A percentile compares a stretch with the other conserved stretches of the same genome.
Conservation (phyloP, 164 flowering plant genomes). For the Malania oleifera region DNA sequence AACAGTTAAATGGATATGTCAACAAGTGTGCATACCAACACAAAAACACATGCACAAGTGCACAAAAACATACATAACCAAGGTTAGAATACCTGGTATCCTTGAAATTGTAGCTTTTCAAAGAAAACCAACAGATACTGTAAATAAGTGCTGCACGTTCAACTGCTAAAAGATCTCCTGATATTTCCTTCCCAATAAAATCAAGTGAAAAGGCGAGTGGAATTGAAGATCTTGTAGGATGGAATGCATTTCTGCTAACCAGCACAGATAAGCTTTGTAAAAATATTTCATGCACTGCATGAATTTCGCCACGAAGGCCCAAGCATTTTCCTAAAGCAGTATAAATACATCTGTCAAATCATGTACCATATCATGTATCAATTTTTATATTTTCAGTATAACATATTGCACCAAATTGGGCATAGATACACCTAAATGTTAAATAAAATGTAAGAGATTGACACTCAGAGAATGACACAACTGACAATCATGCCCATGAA, state of each 20-base stretch:
- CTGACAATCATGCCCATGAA: too few relatives aligned
- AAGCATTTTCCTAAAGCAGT: slow-evolving; percentile 52
- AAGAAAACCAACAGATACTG: slow-evolving; percentile 50
- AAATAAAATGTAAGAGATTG: too few relatives aligned
- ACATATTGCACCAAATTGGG: too few relatives aligned
- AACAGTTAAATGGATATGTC: too few relatives aligned
- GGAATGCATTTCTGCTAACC: slow-evolving; percentile 29
- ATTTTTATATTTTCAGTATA: too few relatives aligned
- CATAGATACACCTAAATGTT: too few relatives aligned
- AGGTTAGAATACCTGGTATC: slow-evolving; percentile 38
- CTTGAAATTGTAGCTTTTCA: slow-evolving; percentile 33
- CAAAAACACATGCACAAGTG: too few relatives aligned
- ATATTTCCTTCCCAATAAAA: slow-evolving; percentile 39
- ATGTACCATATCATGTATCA: too few relatives aligned
- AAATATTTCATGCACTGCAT: slow-evolving; percentile 49
- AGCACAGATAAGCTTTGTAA: slow-evolving; percentile 46
- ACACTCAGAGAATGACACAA: too few relatives aligned
- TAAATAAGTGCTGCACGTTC: slow-evolving; percentile 73
- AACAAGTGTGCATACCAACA: too few relatives aligned
- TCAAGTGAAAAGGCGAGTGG: slow-evolving; percentile 31
- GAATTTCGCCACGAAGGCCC: slow-evolving; percentile 31
- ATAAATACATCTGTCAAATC: too few relatives aligned
- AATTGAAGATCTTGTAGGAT: slow-evolving; percentile 14
- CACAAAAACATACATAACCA: not conserved
- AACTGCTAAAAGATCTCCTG: slow-evolving; percentile 44